These are phyloP conservation scores for Populus davidiana DNA, from an alignment of 345 rosid species.

Conservation along the genomic window DNA sequence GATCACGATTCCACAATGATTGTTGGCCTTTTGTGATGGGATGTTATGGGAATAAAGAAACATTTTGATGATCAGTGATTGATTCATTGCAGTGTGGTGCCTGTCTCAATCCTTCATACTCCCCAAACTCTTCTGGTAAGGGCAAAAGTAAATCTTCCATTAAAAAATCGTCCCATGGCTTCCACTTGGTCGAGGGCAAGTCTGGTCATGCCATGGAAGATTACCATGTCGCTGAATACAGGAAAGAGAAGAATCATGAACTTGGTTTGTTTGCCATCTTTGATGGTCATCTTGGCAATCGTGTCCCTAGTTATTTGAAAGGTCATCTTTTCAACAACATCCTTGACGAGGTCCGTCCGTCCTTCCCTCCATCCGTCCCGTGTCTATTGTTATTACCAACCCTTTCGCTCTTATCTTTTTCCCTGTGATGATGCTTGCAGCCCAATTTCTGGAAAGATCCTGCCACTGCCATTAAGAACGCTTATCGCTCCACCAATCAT, in stretches of 20 bases:
- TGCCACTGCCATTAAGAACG: slow-evolving; percentile 16
- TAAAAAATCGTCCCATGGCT: slow-evolving; percentile 8
- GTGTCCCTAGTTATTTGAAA: slow-evolving; percentile 23
- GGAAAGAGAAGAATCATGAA: slow-evolving; percentile 5
- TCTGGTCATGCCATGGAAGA: slow-evolving; percentile 31
- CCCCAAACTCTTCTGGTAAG: background rate
- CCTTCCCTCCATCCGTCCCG: background rate
- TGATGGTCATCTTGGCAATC: slow-evolving; percentile 29
- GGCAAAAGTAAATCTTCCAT: background rate
- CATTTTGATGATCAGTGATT: background rate
- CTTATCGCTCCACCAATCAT: slow-evolving; percentile 21
- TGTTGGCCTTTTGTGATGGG: background rate
- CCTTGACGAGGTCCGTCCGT: slow-evolving; percentile 17
- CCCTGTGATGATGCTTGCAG: background rate
- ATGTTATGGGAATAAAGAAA: background rate
- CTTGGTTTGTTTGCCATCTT: slow-evolving; percentile 29
- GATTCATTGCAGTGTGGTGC: background rate
- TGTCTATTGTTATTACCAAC: background rate
- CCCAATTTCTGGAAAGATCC: slow-evolving; percentile 25
- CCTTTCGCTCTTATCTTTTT: background rate
- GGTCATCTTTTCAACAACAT: slow-evolving; percentile 24
- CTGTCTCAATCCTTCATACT: background rate
- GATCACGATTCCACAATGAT: background rate
- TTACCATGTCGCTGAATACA: slow-evolving; percentile 21
- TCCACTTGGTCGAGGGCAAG: slow-evolving; percentile 28